Conservation (phyloP, 2,329 filamentous ascomycete species). For the Phialophora chinensis region DNA sequence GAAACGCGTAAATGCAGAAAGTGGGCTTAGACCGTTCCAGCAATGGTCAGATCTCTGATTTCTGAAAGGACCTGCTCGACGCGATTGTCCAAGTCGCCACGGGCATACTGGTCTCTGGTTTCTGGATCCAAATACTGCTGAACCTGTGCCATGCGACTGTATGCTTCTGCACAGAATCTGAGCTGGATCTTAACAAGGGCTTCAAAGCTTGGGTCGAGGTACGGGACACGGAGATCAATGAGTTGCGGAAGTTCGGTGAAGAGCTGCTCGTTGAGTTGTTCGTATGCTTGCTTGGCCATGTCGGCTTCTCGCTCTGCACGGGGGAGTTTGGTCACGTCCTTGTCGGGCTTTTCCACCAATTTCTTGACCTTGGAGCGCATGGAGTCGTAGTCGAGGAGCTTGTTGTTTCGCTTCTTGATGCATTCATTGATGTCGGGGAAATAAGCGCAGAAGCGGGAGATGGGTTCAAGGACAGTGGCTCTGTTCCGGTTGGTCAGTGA, state of each 20-base stretch:
- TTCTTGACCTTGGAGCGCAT: constrained; percentile 96
- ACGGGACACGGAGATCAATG: constrained; percentile 95
- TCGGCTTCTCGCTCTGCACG: constrained; percentile 96
- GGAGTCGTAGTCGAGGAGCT: constrained; percentile 96
- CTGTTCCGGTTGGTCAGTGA: constrained; percentile 48
- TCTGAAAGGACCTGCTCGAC: constrained; percentile 97
- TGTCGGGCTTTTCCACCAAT: constrained; percentile 96
- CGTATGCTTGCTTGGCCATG: constrained; percentile 90
- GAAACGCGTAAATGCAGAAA: not conserved
- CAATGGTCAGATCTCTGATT: constrained; percentile 95
- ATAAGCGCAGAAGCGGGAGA: constrained; percentile 94
- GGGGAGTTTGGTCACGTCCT: constrained; percentile 94
- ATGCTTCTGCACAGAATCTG: constrained; percentile 96
- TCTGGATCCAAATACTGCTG: constrained; percentile 97
- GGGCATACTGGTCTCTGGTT: constrained; percentile 93
- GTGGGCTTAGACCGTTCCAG: constrained; percentile 64
- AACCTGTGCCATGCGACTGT: constrained; percentile 97
- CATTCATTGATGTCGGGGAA: constrained; percentile 99
- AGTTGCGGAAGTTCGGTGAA: constrained; percentile 91
- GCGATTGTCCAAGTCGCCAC: constrained; percentile 85
- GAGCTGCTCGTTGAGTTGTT: constrained; percentile 95
- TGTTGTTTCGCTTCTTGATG: constrained; percentile 98
- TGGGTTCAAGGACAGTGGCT: constrained; percentile 92
- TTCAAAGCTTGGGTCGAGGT: constrained; percentile 95
- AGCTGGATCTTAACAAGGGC: constrained; percentile 98